phyloP scores from a whole-genome alignment of 2,329 filamentous ascomycete genomes.

The Chaetomiaceae sp. region DNA sequence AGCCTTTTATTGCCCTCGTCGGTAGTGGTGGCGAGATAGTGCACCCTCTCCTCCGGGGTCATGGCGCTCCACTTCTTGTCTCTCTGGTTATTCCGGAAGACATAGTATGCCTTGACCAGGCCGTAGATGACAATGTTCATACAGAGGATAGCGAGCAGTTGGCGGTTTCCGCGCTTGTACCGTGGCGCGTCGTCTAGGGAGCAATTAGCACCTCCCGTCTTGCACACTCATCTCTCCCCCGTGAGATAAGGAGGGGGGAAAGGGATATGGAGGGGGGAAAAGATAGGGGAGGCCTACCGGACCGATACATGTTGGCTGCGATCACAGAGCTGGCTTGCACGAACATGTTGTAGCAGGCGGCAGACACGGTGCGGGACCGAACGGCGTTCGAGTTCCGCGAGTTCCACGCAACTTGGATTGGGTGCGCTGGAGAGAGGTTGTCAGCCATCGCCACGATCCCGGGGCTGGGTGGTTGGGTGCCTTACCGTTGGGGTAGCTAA shows the following conservation, averaged over 20 bases:
- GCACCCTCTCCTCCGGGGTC: constrained; percentile 28
- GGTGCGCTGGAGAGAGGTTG: constrained; percentile 34
- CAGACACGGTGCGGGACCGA: constrained; percentile 56
- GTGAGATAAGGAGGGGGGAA: too few species aligned
- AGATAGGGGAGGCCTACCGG: constrained; percentile 10
- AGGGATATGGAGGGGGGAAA: too few species aligned
- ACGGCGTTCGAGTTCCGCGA: constrained; percentile 58
- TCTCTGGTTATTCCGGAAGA: constrained; percentile 31
- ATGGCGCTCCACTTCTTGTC: constrained; percentile 30
- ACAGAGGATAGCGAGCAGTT: constrained; percentile 41
- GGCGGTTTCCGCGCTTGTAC: constrained; percentile 51
- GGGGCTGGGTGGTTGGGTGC: constrained; percentile 8
- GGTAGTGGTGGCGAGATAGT: constrained; percentile 31
- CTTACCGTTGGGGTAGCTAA: constrained; percentile 38
- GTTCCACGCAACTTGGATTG: constrained; percentile 46
- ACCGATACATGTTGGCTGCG: constrained; percentile 37
- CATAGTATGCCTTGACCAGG: constrained; percentile 32
- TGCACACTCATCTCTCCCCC: not conserved
- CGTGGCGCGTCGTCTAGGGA: constrained; percentile 37
- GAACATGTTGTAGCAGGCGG: constrained; percentile 58
- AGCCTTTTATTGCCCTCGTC: constrained; percentile 33
- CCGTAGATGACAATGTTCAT: constrained; percentile 31
- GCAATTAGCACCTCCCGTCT: not conserved
- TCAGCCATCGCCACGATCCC: constrained; percentile 1
- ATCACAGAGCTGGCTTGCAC: constrained; percentile 42